These are phyloP conservation scores for Epithemia pelagica DNA, from an alignment of 108 stramenopile genomes.

Conservation along the genomic window DNA sequence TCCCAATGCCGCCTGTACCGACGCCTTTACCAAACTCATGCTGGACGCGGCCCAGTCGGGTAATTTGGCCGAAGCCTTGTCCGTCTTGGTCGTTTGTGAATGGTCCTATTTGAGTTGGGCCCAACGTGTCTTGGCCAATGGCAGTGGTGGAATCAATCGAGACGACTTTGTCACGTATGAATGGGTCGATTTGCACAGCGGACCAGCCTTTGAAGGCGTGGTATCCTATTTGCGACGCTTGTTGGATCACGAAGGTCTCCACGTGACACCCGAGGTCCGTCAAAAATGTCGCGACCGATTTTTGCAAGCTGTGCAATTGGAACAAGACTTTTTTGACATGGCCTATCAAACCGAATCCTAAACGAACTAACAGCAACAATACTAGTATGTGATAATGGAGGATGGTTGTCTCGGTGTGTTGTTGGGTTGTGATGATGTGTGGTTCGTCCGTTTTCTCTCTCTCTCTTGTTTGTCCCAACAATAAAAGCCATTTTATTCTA, in stretches of 20 bases:
- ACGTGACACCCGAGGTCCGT: constrained; percentile 16
- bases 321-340: constrained; percentile 64
- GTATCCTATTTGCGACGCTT: constrained; percentile 45
- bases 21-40: constrained; percentile 41
- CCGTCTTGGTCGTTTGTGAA: constrained; percentile 62
- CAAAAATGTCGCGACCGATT: constrained; percentile 34
- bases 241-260: constrained; percentile 48
- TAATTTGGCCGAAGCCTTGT: constrained; percentile 52
- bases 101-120: constrained; percentile 68
- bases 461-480: too few relatives aligned
- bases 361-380: too few relatives aligned
- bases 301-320: constrained; percentile 45
- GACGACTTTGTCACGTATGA: constrained; percentile 46
- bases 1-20: constrained; percentile 37
- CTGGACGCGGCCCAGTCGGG: constrained; percentile 30
- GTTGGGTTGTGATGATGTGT: too few relatives aligned
- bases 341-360: too few relatives aligned
- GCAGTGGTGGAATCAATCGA: constrained; percentile 21
- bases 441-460: too few relatives aligned
- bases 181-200: constrained; percentile 68
- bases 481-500: too few relatives aligned
- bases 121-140: constrained; percentile 20
- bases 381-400: too few relatives aligned
- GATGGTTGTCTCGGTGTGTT: too few relatives aligned
- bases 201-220: constrained; percentile 41